A percentile compares a stretch with the other conserved stretches of the same genome.
phyloP scores from a whole-genome alignment of 768 basidiomycete genomes.

The Mycena crocata region DNA sequence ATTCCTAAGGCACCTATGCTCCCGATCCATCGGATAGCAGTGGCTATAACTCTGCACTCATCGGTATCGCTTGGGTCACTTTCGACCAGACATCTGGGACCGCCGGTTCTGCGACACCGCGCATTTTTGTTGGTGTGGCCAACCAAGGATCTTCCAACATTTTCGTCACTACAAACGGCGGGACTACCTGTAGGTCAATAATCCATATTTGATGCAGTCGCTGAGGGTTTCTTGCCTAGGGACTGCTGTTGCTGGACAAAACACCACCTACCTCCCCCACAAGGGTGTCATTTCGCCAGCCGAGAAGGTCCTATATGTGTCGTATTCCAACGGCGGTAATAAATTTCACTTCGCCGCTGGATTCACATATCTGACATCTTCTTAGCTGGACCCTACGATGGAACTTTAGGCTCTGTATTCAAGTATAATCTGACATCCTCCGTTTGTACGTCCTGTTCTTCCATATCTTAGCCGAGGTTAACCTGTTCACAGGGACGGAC shows the following conservation, averaged over 20 bases:
- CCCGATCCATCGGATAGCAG: conserved; percentile 63
- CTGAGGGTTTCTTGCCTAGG: conserved; percentile 48
- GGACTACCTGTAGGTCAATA: conserved; percentile 60
- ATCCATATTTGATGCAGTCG: neutral
- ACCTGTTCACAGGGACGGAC: conserved; percentile 57
- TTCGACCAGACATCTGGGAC: conserved; percentile 71
- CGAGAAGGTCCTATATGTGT: conserved; percentile 69
- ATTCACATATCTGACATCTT: neutral
- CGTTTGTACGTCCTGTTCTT: conserved; percentile 48
- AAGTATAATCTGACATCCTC: conserved; percentile 66
- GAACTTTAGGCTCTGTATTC: conserved; percentile 60
- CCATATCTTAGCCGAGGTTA: neutral
- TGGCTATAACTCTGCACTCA: conserved; percentile 56
- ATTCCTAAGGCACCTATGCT: conserved; percentile 59
- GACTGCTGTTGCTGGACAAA: conserved; percentile 68
- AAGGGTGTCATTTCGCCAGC: conserved; percentile 72
- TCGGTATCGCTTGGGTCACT: conserved; percentile 71
- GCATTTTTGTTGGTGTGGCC: conserved; percentile 78
- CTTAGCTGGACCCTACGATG: conserved; percentile 71
- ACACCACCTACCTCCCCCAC: conserved; percentile 69
- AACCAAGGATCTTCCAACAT: conserved; percentile 65
- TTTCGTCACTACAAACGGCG: conserved; percentile 67
- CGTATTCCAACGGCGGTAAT: conserved; percentile 63
- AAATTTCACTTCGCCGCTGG: neutral
- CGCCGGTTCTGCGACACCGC: conserved; percentile 63